Base-by-base conservation (phyloP, 495 filamentous ascomycete species). In the Aspergillus nidulans region DNA sequence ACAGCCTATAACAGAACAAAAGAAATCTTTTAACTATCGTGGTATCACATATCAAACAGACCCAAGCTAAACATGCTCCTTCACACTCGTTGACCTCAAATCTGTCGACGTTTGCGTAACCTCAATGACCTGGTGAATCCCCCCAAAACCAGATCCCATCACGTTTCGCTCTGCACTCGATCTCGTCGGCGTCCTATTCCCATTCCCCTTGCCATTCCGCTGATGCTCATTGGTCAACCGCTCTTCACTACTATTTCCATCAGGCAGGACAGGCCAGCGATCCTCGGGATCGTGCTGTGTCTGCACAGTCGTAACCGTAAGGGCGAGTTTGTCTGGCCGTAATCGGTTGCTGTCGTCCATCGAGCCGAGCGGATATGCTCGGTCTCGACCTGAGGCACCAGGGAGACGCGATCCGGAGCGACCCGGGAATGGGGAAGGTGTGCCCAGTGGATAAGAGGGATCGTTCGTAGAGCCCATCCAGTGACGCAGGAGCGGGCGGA, bases 401-500 rank as follows among this genome's bases (percentile, higher is more conserved):
- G 49, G 43, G 3, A 52, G 63, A 1, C 62, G 67, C 4, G 69
- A 70, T 1, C 46, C 57, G 8, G 63, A 67, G 16, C 20, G 44
- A 1, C 58, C 59, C 4, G 68, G 66, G 42, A 72, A 68, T 4
- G 68, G 66, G 42, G 70, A 68, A 0, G 59, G 54, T 1, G 57
- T 48, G 24, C 56, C 46, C 16, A 4, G 4, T 2, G 58, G 53
- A 53, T 69, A 67, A 12, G 59, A 48, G 7, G 48, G 48, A 23
- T 63, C 63, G 49, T 57, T 45, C 25, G 45, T 55, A 4, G 68
- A 64, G 23, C 69, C 71, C 28, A 69, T 52, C 53, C 66, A 64
- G 16, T 68, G 41, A 26, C 71, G 68, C 24, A 82, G 67, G 4
- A 79, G 67, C 5, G 76, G 76, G 23, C 75, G 74, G 9, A 78